These are phyloP conservation scores for Pisolithus orientalis DNA, from an alignment of 768 basidiomycete genomes.

Conservation along the genomic window DNA sequence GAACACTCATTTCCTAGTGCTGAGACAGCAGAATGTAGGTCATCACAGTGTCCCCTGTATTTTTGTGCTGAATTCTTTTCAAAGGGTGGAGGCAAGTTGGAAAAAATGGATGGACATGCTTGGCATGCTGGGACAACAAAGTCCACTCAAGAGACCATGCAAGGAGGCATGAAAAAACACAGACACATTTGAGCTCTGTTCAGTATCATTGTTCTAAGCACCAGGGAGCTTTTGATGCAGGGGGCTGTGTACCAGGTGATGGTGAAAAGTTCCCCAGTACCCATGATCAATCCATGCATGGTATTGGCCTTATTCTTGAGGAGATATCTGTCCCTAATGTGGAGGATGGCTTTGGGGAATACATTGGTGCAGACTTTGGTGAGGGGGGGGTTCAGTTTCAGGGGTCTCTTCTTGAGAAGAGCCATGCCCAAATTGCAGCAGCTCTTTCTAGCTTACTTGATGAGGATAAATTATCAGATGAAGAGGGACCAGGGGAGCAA, in stretches of 20 bases:
- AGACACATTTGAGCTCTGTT: not conserved
- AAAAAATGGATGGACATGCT: not conserved
- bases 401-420: not conserved
- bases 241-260: not conserved
- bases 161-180: not conserved
- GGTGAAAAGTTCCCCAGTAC: not conserved
- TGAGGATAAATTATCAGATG: slow-evolving; percentile 1
- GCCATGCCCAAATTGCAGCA: not conserved
- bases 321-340: not conserved
- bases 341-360: not conserved
- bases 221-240: not conserved
- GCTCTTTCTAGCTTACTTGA: not conserved
- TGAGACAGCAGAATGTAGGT: not conserved
- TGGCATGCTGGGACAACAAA: not conserved
- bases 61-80: not conserved
- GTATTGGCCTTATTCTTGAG: not conserved
- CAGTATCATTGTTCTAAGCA: not conserved
- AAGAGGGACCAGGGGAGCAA: not conserved
- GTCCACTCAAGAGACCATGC: not conserved
- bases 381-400: not conserved
- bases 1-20: not conserved
- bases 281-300: not conserved
- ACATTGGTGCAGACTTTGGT: not conserved
- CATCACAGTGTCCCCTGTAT: not conserved
- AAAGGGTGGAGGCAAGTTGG: not conserved